Evolutionary conservation across 176 grass and related monocot genomes (phyloP), one percentile per base, ranked within the genome.

Genomic region (Chloris gayana): DNA sequence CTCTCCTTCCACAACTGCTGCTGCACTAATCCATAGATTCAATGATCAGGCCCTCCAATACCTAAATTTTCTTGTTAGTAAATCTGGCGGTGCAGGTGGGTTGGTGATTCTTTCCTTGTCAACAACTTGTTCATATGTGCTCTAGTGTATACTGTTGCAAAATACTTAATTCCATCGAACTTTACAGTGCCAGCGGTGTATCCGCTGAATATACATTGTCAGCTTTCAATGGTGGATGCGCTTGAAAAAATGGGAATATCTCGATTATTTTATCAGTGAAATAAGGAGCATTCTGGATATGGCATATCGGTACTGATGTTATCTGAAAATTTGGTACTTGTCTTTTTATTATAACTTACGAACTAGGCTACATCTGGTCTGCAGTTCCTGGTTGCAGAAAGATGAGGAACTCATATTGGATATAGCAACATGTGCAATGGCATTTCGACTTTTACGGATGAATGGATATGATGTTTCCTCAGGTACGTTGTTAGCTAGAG

Each of bases 401-500:
- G 85, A 92, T 56, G 94, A 94, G 53, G 86, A 94, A 70, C 69
- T 94, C 9, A 73, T 57, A 73, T 59, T 81, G 38, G 91, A 92
- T 45, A 76, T 85, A 70, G 58, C 67, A 62, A 92, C 94, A 63
- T 88, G 80, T 42, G 89, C 85, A 41, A 90, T 94, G 83, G 85
- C 91, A 54, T 97, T 92, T 83, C 89, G 94, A 29, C 62, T 92
- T 77, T 59, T 97, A 66, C 61, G 94, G 63, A 86, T 90, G 82
- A 86, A 97, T 74, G 91, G 91, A 66, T 97, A 90, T 77, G 64
- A 85, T 72, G 78, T 97, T 74, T 94, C 91, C 27, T 90, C 94
- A 87, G 89, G 94, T 94, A 76, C 12, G 51, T 34, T 34, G 4
- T 77, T 32, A 22, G 8, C 29, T 15, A 53, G 26, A 25, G 65